Evolutionary conservation across 2,329 filamentous ascomycete species (phyloP).

Genomic region (Fusarium buxicola): DNA sequence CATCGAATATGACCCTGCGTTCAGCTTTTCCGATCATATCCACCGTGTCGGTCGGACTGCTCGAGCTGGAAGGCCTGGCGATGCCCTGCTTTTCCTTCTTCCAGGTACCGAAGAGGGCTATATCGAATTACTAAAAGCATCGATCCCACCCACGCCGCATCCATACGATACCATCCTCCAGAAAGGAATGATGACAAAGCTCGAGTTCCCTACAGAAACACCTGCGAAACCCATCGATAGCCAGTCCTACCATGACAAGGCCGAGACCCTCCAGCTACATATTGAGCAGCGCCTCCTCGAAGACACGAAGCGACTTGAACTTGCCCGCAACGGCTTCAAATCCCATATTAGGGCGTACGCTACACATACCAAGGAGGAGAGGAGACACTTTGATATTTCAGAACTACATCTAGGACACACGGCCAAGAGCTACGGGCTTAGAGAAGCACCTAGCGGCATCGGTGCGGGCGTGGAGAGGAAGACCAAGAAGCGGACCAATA

Average conservation of each 20-base stretch:
- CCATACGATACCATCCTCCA: constrained; percentile 69
- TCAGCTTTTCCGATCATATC: constrained; percentile 91
- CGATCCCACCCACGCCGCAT: constrained; percentile 61
- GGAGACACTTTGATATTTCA: constrained; percentile 90
- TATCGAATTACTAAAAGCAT: constrained; percentile 73
- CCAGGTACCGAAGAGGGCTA: constrained; percentile 95
- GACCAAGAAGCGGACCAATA: constrained; percentile 55
- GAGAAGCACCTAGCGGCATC: constrained; percentile 89
- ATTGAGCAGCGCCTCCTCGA: constrained; percentile 70
- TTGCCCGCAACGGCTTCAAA: constrained; percentile 87
- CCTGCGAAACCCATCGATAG: constrained; percentile 60
- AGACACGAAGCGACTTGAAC: constrained; percentile 77
- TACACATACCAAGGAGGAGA: constrained; percentile 88
- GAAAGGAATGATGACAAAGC: constrained; percentile 71
- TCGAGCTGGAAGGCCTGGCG: constrained; percentile 87
- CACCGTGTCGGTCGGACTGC: constrained; percentile 96
- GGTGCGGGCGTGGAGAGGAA: constrained; percentile 66
- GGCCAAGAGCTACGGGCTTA: constrained; percentile 90
- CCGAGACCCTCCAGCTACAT: constrained; percentile 69
- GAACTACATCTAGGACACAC: constrained; percentile 91
- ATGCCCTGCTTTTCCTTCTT: constrained; percentile 88
- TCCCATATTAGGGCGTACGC: constrained; percentile 95
- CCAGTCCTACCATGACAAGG: constrained; percentile 61
- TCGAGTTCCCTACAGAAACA: constrained; percentile 78
- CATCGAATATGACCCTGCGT: constrained; percentile 95